Evolutionary conservation across 1,139 yeast species (phyloP), one percentile per base, ranked within the genome.

Genomic region (Lodderomyces jiufengensis): DNA sequence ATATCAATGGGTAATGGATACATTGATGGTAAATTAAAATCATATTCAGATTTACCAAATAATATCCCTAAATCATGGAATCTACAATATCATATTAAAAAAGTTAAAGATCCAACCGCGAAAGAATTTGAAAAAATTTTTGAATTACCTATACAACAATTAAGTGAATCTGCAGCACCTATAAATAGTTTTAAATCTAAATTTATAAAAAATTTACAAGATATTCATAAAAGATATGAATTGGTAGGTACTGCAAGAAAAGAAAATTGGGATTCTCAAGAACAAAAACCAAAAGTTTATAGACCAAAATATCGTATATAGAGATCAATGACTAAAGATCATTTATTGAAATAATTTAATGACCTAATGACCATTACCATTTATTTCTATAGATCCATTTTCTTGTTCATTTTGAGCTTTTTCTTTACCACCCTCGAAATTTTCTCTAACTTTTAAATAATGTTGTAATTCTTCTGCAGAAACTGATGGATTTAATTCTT

Each of bases 401-500:
- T 12, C 32, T 13, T 11, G 27, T 16, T 39, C 28, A 33, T 41
- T 42, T 42, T 51, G 46, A 8, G 61, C 62, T 47, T 58, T 50
- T 38, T 63, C 64, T 46, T 67, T 66, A 2, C 67, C 66, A 5
- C 75, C 80, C 55, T 87, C 96, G 55, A 92, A 92, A 50, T 78
- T 83, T 48, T 79, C 77, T 46, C 95, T 75, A 15, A 92, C 85
- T 35, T 76, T 61, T 48, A 83, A 65, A 53, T 92, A 92, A 51
- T 92, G 97, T 25, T 73, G 72, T 40, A 92, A 67, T 53, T 92
- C 98, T 32, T 86, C 95, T 3, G 80, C 80, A 37, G 95, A 84
- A 11, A 92, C 97, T 29, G 94, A 81, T 1, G 97, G 95, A 15
- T 76, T 71, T 47, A 90, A 69, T 41, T 81, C 87, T 10, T 65